Conservation (phyloP, 2,329 filamentous ascomycete genomes). For the Chrysoporthe puriensis region DNA sequence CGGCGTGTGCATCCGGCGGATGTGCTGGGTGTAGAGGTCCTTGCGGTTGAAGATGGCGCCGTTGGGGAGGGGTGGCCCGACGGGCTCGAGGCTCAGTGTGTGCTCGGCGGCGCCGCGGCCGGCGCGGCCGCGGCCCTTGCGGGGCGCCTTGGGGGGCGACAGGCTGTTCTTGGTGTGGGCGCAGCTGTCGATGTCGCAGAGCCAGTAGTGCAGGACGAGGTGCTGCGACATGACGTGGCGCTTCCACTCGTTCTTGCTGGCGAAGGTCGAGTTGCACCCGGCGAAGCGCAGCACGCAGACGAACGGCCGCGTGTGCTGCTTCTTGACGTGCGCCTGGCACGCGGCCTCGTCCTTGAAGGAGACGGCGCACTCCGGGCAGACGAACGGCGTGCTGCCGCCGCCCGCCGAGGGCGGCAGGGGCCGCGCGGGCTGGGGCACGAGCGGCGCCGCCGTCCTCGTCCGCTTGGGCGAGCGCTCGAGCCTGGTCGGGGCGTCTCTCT, state of each 20-base stretch:
- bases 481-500: slow-evolving; percentile 32
- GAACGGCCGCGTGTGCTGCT: slow-evolving; percentile 65
- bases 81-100: slow-evolving; percentile 21
- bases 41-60: slow-evolving; percentile 83
- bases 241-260: slow-evolving; percentile 94
- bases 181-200: slow-evolving; percentile 70
- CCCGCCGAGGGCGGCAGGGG: slow-evolving; percentile 16
- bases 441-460: slow-evolving; percentile 23
- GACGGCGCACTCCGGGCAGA: slow-evolving; percentile 43
- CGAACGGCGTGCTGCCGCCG: slow-evolving; percentile 29
- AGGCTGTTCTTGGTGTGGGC: slow-evolving; percentile 39
- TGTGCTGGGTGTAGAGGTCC: slow-evolving; percentile 87
- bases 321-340: slow-evolving; percentile 55
- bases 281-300: slow-evolving; percentile 79
- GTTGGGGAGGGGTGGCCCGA: slow-evolving; percentile 47
- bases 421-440: slow-evolving; percentile 15
- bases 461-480: slow-evolving; percentile 22
- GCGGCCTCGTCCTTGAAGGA: slow-evolving; percentile 50
- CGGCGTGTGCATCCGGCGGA: slow-evolving; percentile 80
- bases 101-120: slow-evolving; percentile 14
- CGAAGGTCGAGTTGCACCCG: slow-evolving; percentile 73
- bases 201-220: slow-evolving; percentile 72
- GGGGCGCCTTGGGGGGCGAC: slow-evolving; percentile 32
- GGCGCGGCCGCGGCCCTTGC: slow-evolving; percentile 23
- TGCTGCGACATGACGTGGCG: slow-evolving; percentile 84